Evolutionary conservation across 768 basidiomycete species (phyloP).

Genomic region (Xerocomellus intermedius): DNA sequence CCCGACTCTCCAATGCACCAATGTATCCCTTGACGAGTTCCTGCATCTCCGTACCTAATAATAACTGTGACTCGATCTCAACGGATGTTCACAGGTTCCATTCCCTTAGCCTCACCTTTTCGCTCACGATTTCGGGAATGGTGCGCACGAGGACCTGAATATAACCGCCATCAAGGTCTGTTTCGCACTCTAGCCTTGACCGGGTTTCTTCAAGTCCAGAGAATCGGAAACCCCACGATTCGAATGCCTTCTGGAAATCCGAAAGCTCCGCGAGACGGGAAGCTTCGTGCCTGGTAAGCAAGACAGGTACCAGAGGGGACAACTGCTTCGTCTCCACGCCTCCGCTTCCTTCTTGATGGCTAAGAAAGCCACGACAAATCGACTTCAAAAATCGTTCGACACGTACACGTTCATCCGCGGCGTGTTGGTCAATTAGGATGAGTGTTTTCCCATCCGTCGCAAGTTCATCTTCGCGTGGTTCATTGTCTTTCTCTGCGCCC

Average conservation of each 20-base stretch:
- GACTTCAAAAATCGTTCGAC: slow-evolving; percentile 80
- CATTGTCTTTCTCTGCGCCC: slow-evolving; percentile 14
- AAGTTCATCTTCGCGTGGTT: slow-evolving; percentile 11
- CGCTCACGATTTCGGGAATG: slow-evolving; percentile 69
- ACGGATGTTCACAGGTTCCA: background rate
- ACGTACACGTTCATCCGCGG: slow-evolving; percentile 93
- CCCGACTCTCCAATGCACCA: slow-evolving; percentile 54
- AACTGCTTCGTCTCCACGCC: slow-evolving; percentile 44
- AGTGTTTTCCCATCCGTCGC: slow-evolving; percentile 39
- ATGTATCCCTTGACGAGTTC: slow-evolving; percentile 75
- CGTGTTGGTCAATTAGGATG: slow-evolving; percentile 93
- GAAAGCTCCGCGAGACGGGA: slow-evolving; percentile 42
- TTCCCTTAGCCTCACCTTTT: slow-evolving; percentile 47
- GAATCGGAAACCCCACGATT: slow-evolving; percentile 70
- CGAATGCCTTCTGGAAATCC: slow-evolving; percentile 48
- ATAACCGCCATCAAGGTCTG: slow-evolving; percentile 38
- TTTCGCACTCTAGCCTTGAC: slow-evolving; percentile 21
- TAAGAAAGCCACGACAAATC: slow-evolving; percentile 68
- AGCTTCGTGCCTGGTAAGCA: slow-evolving; percentile 68
- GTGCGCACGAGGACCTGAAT: slow-evolving; percentile 61
- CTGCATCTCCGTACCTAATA: slow-evolving; percentile 68
- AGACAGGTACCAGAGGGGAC: slow-evolving; percentile 54
- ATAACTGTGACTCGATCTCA: slow-evolving; percentile 43
- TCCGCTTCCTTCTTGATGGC: slow-evolving; percentile 34
- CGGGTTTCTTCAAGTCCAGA: slow-evolving; percentile 31